Conservation (phyloP, 2,329 filamentous ascomycete species). For the Colletotrichum tropicale region DNA sequence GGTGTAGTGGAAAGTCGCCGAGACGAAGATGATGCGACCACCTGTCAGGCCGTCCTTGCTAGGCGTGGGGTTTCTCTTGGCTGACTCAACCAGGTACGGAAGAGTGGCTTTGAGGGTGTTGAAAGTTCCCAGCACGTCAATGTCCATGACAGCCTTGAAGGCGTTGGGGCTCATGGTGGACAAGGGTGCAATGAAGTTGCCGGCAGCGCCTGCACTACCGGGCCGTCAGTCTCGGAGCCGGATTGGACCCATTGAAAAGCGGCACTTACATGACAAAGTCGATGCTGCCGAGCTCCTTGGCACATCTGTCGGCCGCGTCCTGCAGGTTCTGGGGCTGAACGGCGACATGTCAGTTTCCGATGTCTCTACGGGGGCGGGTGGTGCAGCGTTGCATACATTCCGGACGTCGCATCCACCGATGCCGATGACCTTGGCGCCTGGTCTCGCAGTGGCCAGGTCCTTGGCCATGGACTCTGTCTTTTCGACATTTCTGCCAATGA, state of each 20-base stretch:
- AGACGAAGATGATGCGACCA: constrained; percentile 88
- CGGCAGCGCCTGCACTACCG: constrained; percentile 86
- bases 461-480: constrained; percentile 84
- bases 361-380: neutral
- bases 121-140: constrained; percentile 91
- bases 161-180: constrained; percentile 83
- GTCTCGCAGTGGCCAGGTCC: constrained; percentile 80
- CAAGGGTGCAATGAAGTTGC: constrained; percentile 92
- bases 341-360: neutral
- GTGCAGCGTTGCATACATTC: constrained; percentile 50
- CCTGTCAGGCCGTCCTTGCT: constrained; percentile 69
- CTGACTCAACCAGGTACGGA: constrained; percentile 80
- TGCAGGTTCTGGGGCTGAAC: constrained; percentile 67
- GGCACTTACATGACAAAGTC: constrained; percentile 86
- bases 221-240: neutral
- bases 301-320: constrained; percentile 78
- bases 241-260: neutral
- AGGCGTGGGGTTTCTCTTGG: constrained; percentile 63
- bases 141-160: constrained; percentile 95
- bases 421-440: constrained; percentile 84
- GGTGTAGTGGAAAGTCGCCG: constrained; percentile 89
- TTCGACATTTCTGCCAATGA: constrained; percentile 85
- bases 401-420: constrained; percentile 83
- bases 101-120: constrained; percentile 94
- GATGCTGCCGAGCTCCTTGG: constrained; percentile 81